Evolutionary conservation across 169 alveolate species (phyloP).

Genomic region (Amoebophrya sp.): DNA sequence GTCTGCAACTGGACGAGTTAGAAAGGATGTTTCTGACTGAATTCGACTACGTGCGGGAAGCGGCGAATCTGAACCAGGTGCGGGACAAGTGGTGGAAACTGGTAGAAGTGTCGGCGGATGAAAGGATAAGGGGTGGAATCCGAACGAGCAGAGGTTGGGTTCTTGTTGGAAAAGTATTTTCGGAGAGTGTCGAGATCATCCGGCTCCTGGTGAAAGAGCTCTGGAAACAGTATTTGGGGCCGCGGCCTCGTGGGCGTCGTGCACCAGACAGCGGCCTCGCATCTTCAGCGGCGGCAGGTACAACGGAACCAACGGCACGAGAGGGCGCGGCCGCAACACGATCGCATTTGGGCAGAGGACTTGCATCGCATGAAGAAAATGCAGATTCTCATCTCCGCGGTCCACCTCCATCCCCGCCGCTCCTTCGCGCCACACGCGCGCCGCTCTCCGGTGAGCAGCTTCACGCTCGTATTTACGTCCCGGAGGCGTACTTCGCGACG

Average conservation of each 20-base stretch:
- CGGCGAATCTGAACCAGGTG: background rate
- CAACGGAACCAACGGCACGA: background rate
- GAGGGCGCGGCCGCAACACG: background rate
- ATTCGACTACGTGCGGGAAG: background rate
- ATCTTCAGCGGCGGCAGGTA: too few species aligned
- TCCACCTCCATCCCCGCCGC: too few species aligned
- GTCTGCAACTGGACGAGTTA: background rate
- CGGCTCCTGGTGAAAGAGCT: background rate
- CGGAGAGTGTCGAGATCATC: background rate
- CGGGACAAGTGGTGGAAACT: background rate
- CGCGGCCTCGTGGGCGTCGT: too few species aligned
- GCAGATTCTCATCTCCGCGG: too few species aligned
- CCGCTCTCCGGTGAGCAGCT: too few species aligned
- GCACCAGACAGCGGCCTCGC: too few species aligned
- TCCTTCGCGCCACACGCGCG: too few species aligned
- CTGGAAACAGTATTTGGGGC: background rate
- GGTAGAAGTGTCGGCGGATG: too few species aligned
- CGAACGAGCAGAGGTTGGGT: background rate
- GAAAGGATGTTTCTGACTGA: background rate
- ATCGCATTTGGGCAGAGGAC: too few species aligned
- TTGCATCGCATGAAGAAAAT: too few species aligned
- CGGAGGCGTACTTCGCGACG: background rate
- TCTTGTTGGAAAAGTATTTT: background rate
- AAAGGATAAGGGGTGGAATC: background rate
- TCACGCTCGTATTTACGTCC: background rate